Evolutionary conservation across 345 rosid genomes (phyloP), one percentile per base, ranked within the genome.

Genomic region (Viola odorata): DNA sequence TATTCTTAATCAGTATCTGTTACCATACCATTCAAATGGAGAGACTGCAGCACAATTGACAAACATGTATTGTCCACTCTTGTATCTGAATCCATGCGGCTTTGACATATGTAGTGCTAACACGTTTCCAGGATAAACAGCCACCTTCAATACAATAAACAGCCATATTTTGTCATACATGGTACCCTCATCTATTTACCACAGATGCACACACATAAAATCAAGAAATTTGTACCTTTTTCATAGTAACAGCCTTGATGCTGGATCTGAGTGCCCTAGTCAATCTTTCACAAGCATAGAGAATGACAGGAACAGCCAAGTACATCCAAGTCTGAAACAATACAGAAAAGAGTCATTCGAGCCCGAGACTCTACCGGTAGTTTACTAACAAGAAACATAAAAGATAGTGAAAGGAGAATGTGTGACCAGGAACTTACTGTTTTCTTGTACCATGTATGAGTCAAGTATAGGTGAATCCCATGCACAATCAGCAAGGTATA

Each of bases 31-130:
- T 71, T 89, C 96, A 60, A 89, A 86, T 44, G 94, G 91, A 60
- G 94, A 86, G 0, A 89, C 91, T 12, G 91, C 94, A 12, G 91
- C 82, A 50, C 95, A 89, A 41, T 89, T 86, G 59, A 89, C 82
- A 67, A 83, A 85, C 82, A 89, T 86, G 80, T 86, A 85, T 48
- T 86, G 94, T 50, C 96, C 96, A 14, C 96, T 89, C 71, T 85
- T 83, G 75, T 86, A 83, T 75, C 82, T 79, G 69, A 89, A 89
- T n/a, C 81, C 87, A 11, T 78, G 82, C n/a, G 96, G 95, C 73
- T 73, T 86, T 61, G 89, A 75, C 81, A 86, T 71, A 69, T 86
- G 84, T 41, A 89, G 65, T 56, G 91, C 84, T 79, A 86, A 55
- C 3, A 89, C 96, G 52, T 89, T 81, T 76, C 94, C 94, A 12